Evolutionary conservation across 352 stramenopile species (phyloP).

Genomic region (Phytophthora quininea): DNA sequence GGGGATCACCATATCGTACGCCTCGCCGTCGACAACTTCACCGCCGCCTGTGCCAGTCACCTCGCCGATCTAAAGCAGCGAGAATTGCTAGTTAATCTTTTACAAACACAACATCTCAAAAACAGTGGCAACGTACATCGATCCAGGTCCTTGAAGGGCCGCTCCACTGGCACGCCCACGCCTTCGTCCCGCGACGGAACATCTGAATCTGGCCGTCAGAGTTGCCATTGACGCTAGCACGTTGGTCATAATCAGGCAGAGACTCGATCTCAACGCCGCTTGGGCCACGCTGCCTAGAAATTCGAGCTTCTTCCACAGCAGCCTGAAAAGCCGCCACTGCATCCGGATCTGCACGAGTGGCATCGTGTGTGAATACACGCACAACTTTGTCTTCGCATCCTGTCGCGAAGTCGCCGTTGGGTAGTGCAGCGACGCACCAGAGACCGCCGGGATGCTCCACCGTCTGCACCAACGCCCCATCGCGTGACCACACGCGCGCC

Average conservation of each 20-base stretch:
- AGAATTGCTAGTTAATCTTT: neutral
- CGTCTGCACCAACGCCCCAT: constrained; percentile 70
- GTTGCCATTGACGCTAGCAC: constrained; percentile 68
- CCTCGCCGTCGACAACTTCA: constrained; percentile 90
- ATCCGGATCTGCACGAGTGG: constrained; percentile 66
- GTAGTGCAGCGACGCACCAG: constrained; percentile 83
- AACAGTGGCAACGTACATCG: constrained; percentile 73
- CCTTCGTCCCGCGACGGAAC: constrained; percentile 93
- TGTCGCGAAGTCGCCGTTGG: constrained; percentile 92
- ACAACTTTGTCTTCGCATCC: constrained; percentile 94
- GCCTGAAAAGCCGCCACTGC: constrained; percentile 70
- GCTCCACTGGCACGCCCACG: constrained; percentile 96
- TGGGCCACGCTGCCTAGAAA: constrained; percentile 77
- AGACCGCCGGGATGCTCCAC: constrained; percentile 86
- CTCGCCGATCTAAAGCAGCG: constrained; percentile 63
- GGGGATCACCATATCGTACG: constrained; percentile 96
- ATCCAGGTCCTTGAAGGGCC: constrained; percentile 92
- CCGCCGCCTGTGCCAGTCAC: constrained; percentile 88
- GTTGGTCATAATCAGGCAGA: constrained; percentile 93
- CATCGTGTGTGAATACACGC: constrained; percentile 90
- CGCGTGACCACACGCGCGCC: constrained; percentile 67
- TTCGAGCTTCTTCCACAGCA: constrained; percentile 59
- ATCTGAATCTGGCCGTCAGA: constrained; percentile 96
- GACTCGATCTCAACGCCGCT: constrained; percentile 94
- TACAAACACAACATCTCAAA: neutral